A percentile compares a stretch with the other conserved stretches of the same genome.
These are phyloP conservation scores for Mycotypha africana DNA, from an alignment of 371 early-diverging fungal species.

Conservation along the genomic window DNA sequence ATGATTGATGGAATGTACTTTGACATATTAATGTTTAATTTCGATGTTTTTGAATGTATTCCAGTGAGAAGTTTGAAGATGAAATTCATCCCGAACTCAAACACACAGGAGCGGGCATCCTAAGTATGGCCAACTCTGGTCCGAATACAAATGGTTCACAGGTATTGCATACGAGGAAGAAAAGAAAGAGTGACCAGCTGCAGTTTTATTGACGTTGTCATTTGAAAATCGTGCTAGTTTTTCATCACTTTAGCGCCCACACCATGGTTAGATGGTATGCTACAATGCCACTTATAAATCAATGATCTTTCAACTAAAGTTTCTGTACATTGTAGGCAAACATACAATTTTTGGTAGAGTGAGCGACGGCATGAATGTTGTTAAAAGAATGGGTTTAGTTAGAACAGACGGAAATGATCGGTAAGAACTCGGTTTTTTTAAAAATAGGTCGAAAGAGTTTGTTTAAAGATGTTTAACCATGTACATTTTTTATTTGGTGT, in stretches of 20 bases:
- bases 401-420: conserved; percentile 53
- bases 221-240: too few relatives aligned
- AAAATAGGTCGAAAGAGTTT: too few relatives aligned
- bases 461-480: not conserved
- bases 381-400: conserved; percentile 67
- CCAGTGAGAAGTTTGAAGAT: conserved; percentile 59
- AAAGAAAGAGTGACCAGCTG: not conserved
- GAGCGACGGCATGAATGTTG: conserved; percentile 60
- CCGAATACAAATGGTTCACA: conserved; percentile 83
- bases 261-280: conserved; percentile 73
- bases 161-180: conserved; percentile 23
- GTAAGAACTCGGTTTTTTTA: conserved; percentile 5
- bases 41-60: not conserved
- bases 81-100: conserved; percentile 67
- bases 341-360: conserved; percentile 74
- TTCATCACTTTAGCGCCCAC: conserved; percentile 65
- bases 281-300: too few relatives aligned
- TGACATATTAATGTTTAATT: too few relatives aligned
- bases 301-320: too few relatives aligned
- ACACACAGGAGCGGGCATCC: conserved; percentile 76
- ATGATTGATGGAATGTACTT: not conserved
- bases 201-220: too few relatives aligned
- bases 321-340: conserved; percentile 33
- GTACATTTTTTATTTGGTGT: not conserved
- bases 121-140: conserved; percentile 87